Evolutionary conservation across 192 early-diverging fungal species (phyloP), one percentile per base, ranked within the genome.

Genomic region (Allomyces arbusculus): DNA sequence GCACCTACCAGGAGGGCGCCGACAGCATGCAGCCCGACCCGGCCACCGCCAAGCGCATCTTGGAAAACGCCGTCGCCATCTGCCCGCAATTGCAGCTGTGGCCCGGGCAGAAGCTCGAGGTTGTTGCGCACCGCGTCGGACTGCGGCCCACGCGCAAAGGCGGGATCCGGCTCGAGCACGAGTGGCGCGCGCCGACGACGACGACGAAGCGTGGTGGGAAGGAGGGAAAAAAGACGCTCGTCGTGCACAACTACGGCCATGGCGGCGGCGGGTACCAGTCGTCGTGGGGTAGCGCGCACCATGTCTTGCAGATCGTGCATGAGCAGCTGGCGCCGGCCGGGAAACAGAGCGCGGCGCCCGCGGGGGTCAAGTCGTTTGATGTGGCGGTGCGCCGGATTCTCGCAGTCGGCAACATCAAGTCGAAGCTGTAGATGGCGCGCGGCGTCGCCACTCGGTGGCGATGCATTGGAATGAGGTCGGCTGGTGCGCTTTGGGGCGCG

Each of bases 1-100:
- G 88, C 10, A 88, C 89, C 4, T 79, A 80, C 69, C 73, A 80
- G 55, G 67, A 68, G 16, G 55, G 68, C 65, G 65, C 78, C 28
- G 10, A 16, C 73, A 71, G 20, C 25, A 61, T 77, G 40, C 61
- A 72, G 44, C 63, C 71, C 28, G 71, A 75, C 68, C 43, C 43
- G 19, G 24, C 62, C 26, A 78, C 73, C 4, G 64, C 79, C 23
- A 33, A 66, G 16, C 58, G 61, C 28, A 80, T 80, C 61, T 67
- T 80, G 26, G 61, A 65, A 50, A 72, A 78, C 16, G 80, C 78
- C 64, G 40, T 76, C 4, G 61, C 44, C 23, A 65, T 80, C 25
- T 77, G 73, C 65, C 79, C 79, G 8, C 78, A 80, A 44, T 67
- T 79, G 62, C 62, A 26, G 16, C 12, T 20, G 19, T 44, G 63